A percentile compares a stretch with the other conserved stretches of the same genome.
Evolutionary conservation across 192 early-diverging fungal genomes (phyloP).

Genomic region (Coemansia sp.): DNA sequence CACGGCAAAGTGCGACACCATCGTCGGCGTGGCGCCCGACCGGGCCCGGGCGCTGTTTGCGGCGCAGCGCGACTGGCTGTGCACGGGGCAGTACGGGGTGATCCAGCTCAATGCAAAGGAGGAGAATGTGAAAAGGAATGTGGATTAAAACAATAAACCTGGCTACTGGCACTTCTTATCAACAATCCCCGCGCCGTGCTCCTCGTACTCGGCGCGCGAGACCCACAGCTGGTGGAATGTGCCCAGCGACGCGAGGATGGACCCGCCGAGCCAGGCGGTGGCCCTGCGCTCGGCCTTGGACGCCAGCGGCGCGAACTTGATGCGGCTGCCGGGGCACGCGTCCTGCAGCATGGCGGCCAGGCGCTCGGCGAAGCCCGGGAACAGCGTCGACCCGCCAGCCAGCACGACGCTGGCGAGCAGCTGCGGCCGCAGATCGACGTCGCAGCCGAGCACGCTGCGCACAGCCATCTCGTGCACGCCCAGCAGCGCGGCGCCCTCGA

Average conservation of each 20-base stretch:
- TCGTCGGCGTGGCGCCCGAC: constrained; percentile 68
- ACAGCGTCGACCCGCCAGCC: constrained; percentile 87
- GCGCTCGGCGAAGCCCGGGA: constrained; percentile 89
- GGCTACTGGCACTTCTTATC: constrained; percentile 81
- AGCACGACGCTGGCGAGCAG: constrained; percentile 84
- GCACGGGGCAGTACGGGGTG: constrained; percentile 76
- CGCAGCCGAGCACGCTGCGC: constrained; percentile 75
- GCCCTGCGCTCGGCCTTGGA: constrained; percentile 85
- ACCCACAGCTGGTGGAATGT: constrained; percentile 99
- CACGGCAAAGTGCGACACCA: constrained; percentile 87
- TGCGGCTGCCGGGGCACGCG: constrained; percentile 58
- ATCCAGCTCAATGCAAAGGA: constrained; percentile 56
- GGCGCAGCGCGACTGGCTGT: constrained; percentile 63
- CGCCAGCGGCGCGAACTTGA: constrained; percentile 80
- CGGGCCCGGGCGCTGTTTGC: constrained; percentile 33
- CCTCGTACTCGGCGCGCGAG: constrained; percentile 93
- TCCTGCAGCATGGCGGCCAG: constrained; percentile 48
- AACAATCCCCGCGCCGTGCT: constrained; percentile 79
- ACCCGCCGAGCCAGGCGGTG: constrained; percentile 97
- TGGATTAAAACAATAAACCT: constrained; percentile 1
- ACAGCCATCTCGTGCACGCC: constrained; percentile 77
- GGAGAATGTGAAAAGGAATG: too few species aligned
- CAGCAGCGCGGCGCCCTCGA: constrained; percentile 28
- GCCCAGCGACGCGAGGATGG: constrained; percentile 91
- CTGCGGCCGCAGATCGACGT: constrained; percentile 84